Conservation (phyloP, 805 yeast genomes). For the Kregervanrija delftensis region DNA sequence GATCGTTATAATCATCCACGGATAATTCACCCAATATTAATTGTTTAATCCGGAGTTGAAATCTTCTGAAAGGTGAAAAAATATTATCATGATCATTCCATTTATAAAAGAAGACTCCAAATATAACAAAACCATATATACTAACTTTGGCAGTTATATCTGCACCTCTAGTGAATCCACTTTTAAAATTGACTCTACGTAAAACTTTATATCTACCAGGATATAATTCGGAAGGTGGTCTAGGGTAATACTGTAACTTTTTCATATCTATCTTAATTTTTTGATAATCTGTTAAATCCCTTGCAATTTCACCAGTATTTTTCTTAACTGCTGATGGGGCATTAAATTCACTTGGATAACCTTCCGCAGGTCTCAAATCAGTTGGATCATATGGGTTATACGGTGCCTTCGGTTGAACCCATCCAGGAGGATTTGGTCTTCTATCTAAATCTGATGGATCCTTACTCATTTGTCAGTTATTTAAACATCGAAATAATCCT, state of each 20-base stretch:
- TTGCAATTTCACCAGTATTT: constrained; percentile 42
- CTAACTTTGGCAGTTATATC: constrained; percentile 46
- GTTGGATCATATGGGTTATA: constrained; percentile 80
- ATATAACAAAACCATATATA: constrained; percentile 43
- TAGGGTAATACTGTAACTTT: constrained; percentile 65
- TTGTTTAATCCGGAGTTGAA: constrained; percentile 52
- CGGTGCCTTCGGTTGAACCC: constrained; percentile 78
- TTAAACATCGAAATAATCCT: constrained; percentile 1
- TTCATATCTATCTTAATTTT: constrained; percentile 70
- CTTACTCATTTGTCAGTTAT: not conserved
- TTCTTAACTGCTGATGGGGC: constrained; percentile 55
- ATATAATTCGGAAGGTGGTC: constrained; percentile 67
- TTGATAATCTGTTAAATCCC: constrained; percentile 59
- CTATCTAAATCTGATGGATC: constrained; percentile 35
- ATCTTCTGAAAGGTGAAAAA: constrained; percentile 59
- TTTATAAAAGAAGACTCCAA: constrained; percentile 64
- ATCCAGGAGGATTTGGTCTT: constrained; percentile 70
- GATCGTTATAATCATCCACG: constrained; percentile 57
- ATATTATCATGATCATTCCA: constrained; percentile 83
- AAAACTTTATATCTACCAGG: constrained; percentile 76
- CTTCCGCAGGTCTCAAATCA: constrained; percentile 72
- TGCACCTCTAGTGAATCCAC: constrained; percentile 53
- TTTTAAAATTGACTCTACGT: constrained; percentile 47
- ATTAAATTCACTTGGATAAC: constrained; percentile 77
- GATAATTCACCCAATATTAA: constrained; percentile 44